Percentiles rank a stretch among this genome's conserved stretches.
Evolutionary conservation across 2,329 filamentous ascomycete genomes (phyloP).

Genomic region (Pseudogymnoascus sp.): DNA sequence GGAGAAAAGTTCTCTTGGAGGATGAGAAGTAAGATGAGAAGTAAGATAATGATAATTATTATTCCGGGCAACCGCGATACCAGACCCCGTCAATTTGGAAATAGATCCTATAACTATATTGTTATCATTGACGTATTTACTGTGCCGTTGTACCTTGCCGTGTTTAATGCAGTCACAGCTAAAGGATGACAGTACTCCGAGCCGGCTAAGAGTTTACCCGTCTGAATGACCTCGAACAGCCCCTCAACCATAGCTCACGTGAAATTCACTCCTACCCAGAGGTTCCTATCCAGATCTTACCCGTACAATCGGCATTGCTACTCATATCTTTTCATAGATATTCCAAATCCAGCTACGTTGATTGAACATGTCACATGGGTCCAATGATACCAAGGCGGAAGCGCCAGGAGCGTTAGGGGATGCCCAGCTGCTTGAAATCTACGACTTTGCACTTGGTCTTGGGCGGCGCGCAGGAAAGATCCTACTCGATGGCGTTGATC

Average conservation of each 20-base stretch:
- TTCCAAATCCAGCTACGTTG: neutral
- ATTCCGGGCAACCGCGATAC: neutral
- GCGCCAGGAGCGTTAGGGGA: constrained; percentile 18
- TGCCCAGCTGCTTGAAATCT: constrained; percentile 54
- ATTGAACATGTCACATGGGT: constrained; percentile 8
- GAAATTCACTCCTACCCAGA: neutral
- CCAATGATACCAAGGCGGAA: neutral
- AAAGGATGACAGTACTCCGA: neutral
- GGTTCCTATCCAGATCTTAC: neutral
- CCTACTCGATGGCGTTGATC: constrained; percentile 55
- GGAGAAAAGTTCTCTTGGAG: neutral
- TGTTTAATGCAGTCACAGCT: neutral
- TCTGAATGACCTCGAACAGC: neutral
- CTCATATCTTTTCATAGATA: neutral
- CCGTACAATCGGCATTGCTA: neutral
- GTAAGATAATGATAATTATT: neutral
- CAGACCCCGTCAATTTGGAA: neutral
- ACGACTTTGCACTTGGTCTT: constrained; percentile 61
- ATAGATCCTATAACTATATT: neutral
- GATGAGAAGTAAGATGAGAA: neutral
- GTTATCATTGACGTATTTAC: too few species aligned
- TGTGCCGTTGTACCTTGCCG: neutral
- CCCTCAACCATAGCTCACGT: neutral
- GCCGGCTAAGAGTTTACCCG: neutral
- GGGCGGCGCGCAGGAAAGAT: constrained; percentile 62